These are phyloP conservation scores for Tetrahymena elliotti DNA, from an alignment of 73 alveolate species.

Conservation along the genomic window DNA sequence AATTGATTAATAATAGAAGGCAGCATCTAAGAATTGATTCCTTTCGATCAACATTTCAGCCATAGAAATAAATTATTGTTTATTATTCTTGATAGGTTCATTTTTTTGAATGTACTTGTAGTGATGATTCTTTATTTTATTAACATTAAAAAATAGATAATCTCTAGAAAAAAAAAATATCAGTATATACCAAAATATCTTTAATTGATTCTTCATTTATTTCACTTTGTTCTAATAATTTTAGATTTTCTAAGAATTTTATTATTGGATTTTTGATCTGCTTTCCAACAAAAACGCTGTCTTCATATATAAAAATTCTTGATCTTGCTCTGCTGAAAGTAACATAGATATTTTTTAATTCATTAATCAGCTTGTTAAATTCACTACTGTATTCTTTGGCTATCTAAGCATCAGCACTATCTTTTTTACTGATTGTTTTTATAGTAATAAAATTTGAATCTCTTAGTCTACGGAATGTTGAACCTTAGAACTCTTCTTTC, in stretches of 20 bases:
- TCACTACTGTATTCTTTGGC: background rate
- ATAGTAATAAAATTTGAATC: background rate
- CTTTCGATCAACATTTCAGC: background rate
- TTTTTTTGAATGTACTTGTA: background rate
- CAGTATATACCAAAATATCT: background rate
- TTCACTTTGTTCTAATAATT: background rate
- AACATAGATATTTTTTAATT: background rate
- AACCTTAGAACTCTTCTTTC: background rate
- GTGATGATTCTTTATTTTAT: background rate
- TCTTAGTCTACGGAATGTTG: background rate
- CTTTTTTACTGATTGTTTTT: background rate
- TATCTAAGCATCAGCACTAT: background rate
- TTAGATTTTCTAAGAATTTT: background rate
- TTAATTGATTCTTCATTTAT: background rate
- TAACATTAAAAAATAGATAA: background rate
- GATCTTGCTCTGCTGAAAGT: background rate
- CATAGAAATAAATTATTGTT: background rate
- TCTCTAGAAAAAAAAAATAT: background rate
- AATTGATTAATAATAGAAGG: background rate
- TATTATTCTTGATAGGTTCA: background rate
- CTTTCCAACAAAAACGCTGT: background rate
- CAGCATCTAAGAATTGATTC: background rate
- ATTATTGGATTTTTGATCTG: background rate
- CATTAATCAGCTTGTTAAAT: background rate
- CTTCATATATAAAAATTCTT: background rate